phyloP scores from a whole-genome alignment of 2,329 filamentous ascomycete species.

The Aspergillus neoniger region DNA sequence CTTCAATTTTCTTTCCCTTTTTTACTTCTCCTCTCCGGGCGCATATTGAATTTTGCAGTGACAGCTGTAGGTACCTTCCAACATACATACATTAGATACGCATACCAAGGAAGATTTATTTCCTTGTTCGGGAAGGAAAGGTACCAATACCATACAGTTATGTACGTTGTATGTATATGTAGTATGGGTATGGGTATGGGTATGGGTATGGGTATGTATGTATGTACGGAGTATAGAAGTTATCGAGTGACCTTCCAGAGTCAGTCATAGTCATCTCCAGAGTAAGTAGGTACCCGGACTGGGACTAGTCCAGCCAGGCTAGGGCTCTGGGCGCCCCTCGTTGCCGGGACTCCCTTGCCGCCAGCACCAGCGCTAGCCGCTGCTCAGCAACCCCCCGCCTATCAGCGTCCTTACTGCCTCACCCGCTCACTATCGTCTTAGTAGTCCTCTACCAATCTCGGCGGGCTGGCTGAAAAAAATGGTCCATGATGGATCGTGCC shows the following conservation, averaged over 20 bases:
- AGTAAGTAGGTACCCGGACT: constrained; percentile 13
- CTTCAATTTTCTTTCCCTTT: neutral
- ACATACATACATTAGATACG: neutral
- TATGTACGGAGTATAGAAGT: neutral
- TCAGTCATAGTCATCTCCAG: neutral
- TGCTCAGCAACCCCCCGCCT: constrained; percentile 37
- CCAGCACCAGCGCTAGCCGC: constrained; percentile 32
- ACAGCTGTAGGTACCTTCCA: constrained; percentile 8
- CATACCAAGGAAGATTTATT: neutral
- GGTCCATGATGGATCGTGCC: constrained; percentile 21
- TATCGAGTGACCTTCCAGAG: neutral
- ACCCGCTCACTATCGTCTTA: constrained; percentile 15
- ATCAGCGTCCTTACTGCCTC: constrained; percentile 29
- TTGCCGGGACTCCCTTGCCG: constrained; percentile 45
- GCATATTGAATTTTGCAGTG: neutral
- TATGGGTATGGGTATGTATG: neutral
- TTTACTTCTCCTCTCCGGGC: neutral
- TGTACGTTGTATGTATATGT: neutral
- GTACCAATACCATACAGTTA: neutral
- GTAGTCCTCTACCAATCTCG: constrained; percentile 10
- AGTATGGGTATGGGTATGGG: too few species aligned
- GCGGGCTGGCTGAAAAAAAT: constrained; percentile 23
- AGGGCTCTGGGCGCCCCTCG: constrained; percentile 22
- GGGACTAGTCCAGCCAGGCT: constrained; percentile 10
- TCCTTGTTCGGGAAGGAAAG: too few species aligned